These are phyloP conservation scores for Cinnamomum chago DNA, from an alignment of 164 flowering plant species.

Conservation along the genomic window DNA sequence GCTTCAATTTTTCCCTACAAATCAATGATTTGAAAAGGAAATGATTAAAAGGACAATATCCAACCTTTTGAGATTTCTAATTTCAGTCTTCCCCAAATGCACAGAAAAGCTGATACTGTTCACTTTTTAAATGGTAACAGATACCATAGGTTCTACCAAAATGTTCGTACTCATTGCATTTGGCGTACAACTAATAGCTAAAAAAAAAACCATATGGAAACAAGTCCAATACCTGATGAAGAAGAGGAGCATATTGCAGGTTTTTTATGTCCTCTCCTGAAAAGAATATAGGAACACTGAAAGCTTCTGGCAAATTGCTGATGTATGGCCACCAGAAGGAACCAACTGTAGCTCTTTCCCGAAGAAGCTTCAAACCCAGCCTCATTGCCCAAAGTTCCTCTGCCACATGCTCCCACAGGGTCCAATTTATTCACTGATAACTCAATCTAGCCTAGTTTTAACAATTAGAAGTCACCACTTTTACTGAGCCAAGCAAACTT, in stretches of 20 bases:
- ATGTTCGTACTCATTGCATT: neutral
- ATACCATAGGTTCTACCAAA: neutral
- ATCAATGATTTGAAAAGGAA: neutral
- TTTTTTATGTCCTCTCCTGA: constrained; percentile 85
- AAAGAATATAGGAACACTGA: constrained; percentile 84
- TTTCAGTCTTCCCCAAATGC: neutral
- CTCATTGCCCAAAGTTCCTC: constrained; percentile 98
- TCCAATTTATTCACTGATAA: constrained; percentile 69
- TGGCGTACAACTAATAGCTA: neutral
- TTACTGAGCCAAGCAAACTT: constrained; percentile 12
- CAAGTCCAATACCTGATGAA: constrained; percentile 64
- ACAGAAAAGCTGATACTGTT: too few species aligned
- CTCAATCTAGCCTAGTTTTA: constrained; percentile 47
- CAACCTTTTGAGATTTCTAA: neutral
- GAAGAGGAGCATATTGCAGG: constrained; percentile 92
- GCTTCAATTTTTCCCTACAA: neutral
- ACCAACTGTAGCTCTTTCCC: constrained; percentile 73
- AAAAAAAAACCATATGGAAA: neutral
- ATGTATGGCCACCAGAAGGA: constrained; percentile 99
- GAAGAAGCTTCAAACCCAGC: constrained; percentile 85
- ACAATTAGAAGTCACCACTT: constrained; percentile 38
- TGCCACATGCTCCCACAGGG: constrained; percentile 74
- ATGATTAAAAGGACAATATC: neutral
- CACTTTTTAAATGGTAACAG: too few species aligned
- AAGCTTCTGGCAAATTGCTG: constrained; percentile 93